Conservation (phyloP, 2,329 filamentous ascomycete genomes). For the Exophiala aquamarina region DNA sequence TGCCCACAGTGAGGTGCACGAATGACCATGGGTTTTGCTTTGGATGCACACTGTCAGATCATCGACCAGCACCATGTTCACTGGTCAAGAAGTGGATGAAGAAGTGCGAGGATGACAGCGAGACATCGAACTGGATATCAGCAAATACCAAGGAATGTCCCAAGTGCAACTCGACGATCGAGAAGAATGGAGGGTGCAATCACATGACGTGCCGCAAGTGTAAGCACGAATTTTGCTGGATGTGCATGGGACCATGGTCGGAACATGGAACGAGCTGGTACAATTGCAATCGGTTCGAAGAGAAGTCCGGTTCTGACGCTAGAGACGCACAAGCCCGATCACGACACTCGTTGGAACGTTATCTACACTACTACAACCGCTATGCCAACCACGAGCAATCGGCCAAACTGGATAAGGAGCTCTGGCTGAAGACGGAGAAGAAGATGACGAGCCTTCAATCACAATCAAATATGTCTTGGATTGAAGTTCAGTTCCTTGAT, state of each 20-base stretch:
- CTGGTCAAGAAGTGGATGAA: constrained; percentile 95
- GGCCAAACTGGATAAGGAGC: constrained; percentile 92
- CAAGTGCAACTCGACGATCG: constrained; percentile 92
- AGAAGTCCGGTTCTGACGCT: constrained; percentile 89
- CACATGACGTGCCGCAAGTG: constrained; percentile 98
- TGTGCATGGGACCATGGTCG: constrained; percentile 99
- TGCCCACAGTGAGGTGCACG: constrained; percentile 83
- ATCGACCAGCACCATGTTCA: constrained; percentile 88
- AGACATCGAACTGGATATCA: constrained; percentile 99
- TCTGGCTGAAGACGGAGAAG: constrained; percentile 94
- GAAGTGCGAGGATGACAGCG: constrained; percentile 97
- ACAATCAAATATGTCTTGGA: constrained; percentile 95
- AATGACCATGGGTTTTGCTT: constrained; percentile 94
- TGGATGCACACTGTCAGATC: constrained; percentile 83
- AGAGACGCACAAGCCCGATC: constrained; percentile 90
- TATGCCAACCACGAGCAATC: constrained; percentile 99
- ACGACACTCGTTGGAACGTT: constrained; percentile 87
- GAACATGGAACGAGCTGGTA: constrained; percentile 99
- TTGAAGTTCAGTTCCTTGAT: constrained; percentile 96
- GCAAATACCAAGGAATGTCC: constrained; percentile 99
- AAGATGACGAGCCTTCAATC: constrained; percentile 98
- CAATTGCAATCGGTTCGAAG: constrained; percentile 96
- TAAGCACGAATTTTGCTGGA: constrained; percentile 98
- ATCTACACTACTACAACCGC: constrained; percentile 97
- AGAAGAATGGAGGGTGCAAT: constrained; percentile 98